phyloP scores from a whole-genome alignment of 2,329 filamentous ascomycete genomes.

The Aspergillus novofumigatus region DNA sequence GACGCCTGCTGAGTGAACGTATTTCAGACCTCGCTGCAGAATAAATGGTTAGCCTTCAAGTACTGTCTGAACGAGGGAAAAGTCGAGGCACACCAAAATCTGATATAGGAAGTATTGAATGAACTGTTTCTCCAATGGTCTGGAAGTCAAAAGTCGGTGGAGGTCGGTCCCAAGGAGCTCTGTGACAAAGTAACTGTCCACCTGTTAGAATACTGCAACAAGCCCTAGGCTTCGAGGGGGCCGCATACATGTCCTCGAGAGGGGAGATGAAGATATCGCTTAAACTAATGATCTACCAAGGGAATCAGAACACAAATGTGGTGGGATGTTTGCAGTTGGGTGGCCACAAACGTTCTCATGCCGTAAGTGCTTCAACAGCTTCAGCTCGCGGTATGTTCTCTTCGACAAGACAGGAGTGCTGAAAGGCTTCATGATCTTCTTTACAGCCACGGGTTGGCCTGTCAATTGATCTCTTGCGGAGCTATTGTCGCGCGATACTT shows the following conservation, averaged over 20 bases:
- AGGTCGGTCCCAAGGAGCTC: constrained; percentile 95
- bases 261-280: constrained; percentile 99
- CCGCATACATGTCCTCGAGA: constrained; percentile 84
- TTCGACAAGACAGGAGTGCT: constrained; percentile 98
- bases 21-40: constrained; percentile 86
- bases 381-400: constrained; percentile 94
- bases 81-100: constrained; percentile 69
- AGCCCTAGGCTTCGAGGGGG: neutral
- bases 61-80: neutral
- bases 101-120: constrained; percentile 99
- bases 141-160: constrained; percentile 88
- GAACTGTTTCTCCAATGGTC: constrained; percentile 97
- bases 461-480: constrained; percentile 98
- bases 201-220: constrained; percentile 8
- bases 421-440: constrained; percentile 99
- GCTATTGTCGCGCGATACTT: constrained; percentile 46
- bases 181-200: constrained; percentile 85
- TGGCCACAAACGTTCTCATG: constrained; percentile 78
- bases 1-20: constrained; percentile 96
- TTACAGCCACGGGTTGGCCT: constrained; percentile 92
- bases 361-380: constrained; percentile 90
- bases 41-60: constrained; percentile 15
- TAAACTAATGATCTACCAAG: constrained; percentile 79
- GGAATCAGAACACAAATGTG: constrained; percentile 15
- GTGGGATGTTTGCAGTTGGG: neutral